Base-by-base conservation (phyloP, 345 rosid genomes). In the Anacardium occidentale region DNA sequence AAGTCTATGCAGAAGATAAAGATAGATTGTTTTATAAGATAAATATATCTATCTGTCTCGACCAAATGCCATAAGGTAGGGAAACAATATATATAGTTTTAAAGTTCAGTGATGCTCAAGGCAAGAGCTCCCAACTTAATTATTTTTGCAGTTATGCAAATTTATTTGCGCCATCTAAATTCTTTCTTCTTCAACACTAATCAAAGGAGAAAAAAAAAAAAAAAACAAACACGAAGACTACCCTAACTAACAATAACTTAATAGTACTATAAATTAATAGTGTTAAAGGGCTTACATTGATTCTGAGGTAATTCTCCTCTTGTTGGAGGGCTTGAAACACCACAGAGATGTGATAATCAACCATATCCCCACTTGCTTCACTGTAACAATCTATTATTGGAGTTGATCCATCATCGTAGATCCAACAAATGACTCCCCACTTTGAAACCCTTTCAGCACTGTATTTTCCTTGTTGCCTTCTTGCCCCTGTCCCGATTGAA, bases 351-450 rank as follows among this genome's bases (percentile, higher is more conserved):
- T 89, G 85, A 74, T 73, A 92, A 69, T 92, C 89, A 64, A 92
- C 78, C 86, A 92, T 78, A 67, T 89, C 89, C 0, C 77, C 75
- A 61, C 84, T 72, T 4, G 88, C 88, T 61, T 84, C 81, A 25
- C 62, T 22, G 47, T 74, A 85, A 51, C 83, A 84, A 64, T 87
- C 87, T 8, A 90, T 48, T 40, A 92, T 18, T 0, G 98, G 96
- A 63, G 83, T 77, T 18, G 79, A 51, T 5, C 87, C 90, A 10
- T 81, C n/a, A 9, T 85, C 64, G 25, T 74, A 80, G 55, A 89
- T 24, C 98, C 98, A 92, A 25, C 71, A 52, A 59, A 86, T 66
- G 25, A 85, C 59, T 9, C 98, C 96, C 96, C 98, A 89, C 55
- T 86, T 87, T 0, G 94, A 77, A 56, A 88, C 79, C 66, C 50